These are phyloP conservation scores for Colletotrichum echinochloae DNA, from an alignment of 2,329 filamentous ascomycete genomes.

Conservation along the genomic window DNA sequence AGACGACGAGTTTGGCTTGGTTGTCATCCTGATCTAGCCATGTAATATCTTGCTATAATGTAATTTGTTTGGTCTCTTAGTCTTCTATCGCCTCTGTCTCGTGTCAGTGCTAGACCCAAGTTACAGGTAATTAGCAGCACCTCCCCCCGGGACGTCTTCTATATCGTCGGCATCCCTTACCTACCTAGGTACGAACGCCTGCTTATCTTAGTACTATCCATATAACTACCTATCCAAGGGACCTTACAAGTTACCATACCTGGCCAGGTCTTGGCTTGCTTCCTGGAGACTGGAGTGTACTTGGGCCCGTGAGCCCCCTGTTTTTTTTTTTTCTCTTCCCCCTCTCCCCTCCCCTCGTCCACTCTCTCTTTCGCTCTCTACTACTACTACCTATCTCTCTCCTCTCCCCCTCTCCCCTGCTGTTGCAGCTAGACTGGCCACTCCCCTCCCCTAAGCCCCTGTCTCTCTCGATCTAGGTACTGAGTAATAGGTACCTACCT, in stretches of 20 bases:
- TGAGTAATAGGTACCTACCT: no score
- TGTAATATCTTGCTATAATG: neutral
- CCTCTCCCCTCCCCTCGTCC: neutral
- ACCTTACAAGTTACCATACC: conserved; percentile 3
- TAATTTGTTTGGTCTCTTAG: neutral
- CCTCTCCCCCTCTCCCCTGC: neutral
- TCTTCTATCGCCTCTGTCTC: neutral
- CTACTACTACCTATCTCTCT: no score
- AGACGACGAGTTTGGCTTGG: neutral
- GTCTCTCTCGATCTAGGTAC: neutral
- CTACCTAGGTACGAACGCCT: no score
- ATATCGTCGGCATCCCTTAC: neutral
- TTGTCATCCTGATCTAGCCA: no score
- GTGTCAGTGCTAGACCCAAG: neutral
- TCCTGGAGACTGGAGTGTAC: neutral
- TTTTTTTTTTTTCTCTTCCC: neutral
- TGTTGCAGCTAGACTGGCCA: neutral
- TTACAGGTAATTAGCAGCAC: neutral
- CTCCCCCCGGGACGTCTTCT: neutral
- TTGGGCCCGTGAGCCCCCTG: conserved; percentile 13
- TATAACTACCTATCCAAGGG: no score
- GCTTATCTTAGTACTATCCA: no score
- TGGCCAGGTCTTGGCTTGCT: conserved; percentile 1
- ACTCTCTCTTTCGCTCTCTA: neutral
- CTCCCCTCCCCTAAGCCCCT: neutral